Percentiles rank a stretch among this genome's conserved stretches.
phyloP scores from a whole-genome alignment of 352 stramenopile species.

The Globisporangium spinosum region DNA sequence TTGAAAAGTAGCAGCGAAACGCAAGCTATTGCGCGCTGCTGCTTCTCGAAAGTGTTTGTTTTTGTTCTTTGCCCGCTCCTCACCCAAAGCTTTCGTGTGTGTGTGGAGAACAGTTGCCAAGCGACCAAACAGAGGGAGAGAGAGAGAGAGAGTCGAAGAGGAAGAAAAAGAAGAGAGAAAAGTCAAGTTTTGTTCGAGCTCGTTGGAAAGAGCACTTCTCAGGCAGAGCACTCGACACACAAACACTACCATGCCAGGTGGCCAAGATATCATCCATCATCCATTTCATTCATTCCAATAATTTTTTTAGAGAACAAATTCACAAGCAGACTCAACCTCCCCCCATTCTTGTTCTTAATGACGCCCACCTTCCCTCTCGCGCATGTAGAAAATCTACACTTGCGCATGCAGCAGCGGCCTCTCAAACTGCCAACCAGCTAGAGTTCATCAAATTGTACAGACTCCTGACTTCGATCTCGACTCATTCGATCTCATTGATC shows the following conservation, averaged over 20 bases:
- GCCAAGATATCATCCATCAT: not conserved
- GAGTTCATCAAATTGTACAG: too few species aligned
- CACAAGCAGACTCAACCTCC: not conserved
- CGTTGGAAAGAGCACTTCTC: not conserved
- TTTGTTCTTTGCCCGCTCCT: conserved; percentile 12
- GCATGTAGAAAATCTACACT: too few species aligned
- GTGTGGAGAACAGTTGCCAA: not conserved
- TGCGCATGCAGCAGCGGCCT: too few species aligned
- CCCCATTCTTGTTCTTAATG: not conserved
- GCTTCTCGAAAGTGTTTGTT: not conserved
- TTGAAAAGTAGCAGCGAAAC: not conserved
- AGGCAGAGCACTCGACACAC: not conserved
- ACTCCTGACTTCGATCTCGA: too few species aligned
- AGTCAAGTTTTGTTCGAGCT: not conserved
- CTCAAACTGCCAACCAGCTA: too few species aligned
- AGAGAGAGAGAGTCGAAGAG: not conserved
- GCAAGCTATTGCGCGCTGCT: not conserved
- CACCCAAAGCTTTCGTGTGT: conserved; percentile 4
- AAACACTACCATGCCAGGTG: not conserved
- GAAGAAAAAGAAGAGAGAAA: not conserved
- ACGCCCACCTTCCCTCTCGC: too few species aligned
- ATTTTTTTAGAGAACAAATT: not conserved
- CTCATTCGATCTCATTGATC: too few species aligned
- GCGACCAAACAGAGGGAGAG: not conserved
- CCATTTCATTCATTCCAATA: not conserved